Evolutionary conservation across 2,329 filamentous ascomycete species (phyloP).

Genomic region (Apiospora arundinis): DNA sequence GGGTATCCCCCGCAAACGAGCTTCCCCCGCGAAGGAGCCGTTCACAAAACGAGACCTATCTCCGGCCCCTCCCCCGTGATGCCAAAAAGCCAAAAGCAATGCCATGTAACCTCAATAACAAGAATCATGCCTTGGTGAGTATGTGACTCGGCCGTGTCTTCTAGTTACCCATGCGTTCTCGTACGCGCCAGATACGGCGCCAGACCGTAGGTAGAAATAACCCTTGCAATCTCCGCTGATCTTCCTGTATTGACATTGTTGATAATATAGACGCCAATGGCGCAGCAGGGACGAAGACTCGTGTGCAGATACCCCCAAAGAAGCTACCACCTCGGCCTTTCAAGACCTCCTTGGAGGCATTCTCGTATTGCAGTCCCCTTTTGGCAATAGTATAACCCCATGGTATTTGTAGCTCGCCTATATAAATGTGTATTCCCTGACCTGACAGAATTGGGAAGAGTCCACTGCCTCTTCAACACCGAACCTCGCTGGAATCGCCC

Average conservation of each 20-base stretch:
- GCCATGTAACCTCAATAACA: not conserved
- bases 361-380: too few species aligned
- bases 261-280: not conserved
- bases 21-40: too few species aligned
- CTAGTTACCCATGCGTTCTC: not conserved
- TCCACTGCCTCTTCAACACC: too few species aligned
- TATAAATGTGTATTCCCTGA: too few species aligned
- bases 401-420: too few species aligned
- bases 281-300: not conserved
- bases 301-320: not conserved
- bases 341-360: not conserved
- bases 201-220: too few species aligned
- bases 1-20: not conserved
- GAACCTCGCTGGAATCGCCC: too few species aligned
- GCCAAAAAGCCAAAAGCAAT: not conserved
- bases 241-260: not conserved
- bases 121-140: not conserved
- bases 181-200: too few species aligned
- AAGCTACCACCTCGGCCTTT: too few species aligned
- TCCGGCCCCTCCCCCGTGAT: not conserved
- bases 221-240: too few species aligned
- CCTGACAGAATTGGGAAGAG: too few species aligned
- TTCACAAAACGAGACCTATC: not conserved
- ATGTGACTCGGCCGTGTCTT: not conserved
- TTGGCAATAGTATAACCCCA: too few species aligned